Evolutionary conservation across 164 flowering plant genomes (phyloP).

Genomic region (Vitis vinifera): ASM3070453v1 NC_081814.1:8211501-8212000

Average conservation of each 20-base stretch:
- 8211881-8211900: not conserved
- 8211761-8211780: not conserved
- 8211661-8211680: not conserved
- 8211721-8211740: slow-evolving; percentile 14
- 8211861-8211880: not conserved
- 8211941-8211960: too few relatives aligned
- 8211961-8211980: too few relatives aligned
- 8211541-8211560: too few relatives aligned
- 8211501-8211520: too few relatives aligned
- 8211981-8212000: too few relatives aligned
- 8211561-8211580: too few relatives aligned
- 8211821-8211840: slow-evolving; percentile 5
- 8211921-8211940: too few relatives aligned
- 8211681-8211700: not conserved
- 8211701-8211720: not conserved
- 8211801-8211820: slow-evolving; percentile 33
- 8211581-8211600: too few relatives aligned
- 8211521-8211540: not conserved
- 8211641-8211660: not conserved
- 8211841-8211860: not conserved
- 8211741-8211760: slow-evolving; percentile 4
- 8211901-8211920: too few relatives aligned
- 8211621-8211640: too few relatives aligned
- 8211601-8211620: too few relatives aligned
- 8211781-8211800: not conserved